Conservation (phyloP, 805 yeast genomes). For the Teunomyces funiuensis region DNA sequence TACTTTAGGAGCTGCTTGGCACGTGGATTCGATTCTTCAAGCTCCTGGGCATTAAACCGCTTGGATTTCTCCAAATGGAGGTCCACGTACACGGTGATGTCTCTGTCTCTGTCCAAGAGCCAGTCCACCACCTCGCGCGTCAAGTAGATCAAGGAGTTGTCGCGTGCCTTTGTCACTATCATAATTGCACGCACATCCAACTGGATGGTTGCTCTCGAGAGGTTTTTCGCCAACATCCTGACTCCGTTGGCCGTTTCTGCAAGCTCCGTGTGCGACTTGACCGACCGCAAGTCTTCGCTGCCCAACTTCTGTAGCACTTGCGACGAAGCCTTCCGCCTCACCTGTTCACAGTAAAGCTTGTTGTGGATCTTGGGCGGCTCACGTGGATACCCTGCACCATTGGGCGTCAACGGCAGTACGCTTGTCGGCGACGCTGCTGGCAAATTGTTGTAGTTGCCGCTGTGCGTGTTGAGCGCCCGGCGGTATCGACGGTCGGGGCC, state of each 20-base stretch:
- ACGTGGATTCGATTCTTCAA: conserved; percentile 48
- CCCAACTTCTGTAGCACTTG: conserved; percentile 10
- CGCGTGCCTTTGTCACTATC: conserved; percentile 89
- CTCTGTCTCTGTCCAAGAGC: conserved; percentile 48
- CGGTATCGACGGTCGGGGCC: neutral
- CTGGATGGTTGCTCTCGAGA: conserved; percentile 68
- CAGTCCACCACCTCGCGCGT: conserved; percentile 82
- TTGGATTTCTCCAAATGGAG: conserved; percentile 58
- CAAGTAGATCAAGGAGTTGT: conserved; percentile 69
- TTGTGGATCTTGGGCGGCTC: conserved; percentile 29
- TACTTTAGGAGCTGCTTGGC: conserved; percentile 51
- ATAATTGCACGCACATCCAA: conserved; percentile 68
- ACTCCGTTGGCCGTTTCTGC: conserved; percentile 84
- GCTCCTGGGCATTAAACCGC: conserved; percentile 59
- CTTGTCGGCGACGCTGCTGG: conserved; percentile 1
- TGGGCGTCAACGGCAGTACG: conserved; percentile 1
- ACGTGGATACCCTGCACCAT: conserved; percentile 1
- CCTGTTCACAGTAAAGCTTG: conserved; percentile 29
- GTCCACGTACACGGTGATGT: conserved; percentile 68
- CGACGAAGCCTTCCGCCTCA: conserved; percentile 10
- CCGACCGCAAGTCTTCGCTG: conserved; percentile 49
- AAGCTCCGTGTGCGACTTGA: conserved; percentile 68
- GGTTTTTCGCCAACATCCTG: conserved; percentile 67
- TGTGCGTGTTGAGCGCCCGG: neutral
- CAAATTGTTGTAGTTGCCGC: neutral